These are phyloP conservation scores for Globisporangium okanoganense DNA, from an alignment of 352 stramenopile species.

Conservation along the genomic window DNA sequence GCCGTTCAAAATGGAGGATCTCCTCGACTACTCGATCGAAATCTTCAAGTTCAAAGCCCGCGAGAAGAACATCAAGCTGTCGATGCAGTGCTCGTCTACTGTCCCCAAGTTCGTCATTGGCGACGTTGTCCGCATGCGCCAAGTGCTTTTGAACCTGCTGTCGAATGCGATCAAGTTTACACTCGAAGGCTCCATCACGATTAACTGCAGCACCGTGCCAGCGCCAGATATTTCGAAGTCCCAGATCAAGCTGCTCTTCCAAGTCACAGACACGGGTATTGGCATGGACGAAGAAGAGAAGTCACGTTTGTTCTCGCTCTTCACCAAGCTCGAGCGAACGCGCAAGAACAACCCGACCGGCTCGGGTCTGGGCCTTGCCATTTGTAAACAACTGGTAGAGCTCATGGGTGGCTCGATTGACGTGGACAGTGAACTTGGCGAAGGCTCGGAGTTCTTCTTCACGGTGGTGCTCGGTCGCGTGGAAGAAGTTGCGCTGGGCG, in stretches of 20 bases:
- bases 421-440: conserved; percentile 59
- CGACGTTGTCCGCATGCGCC: conserved; percentile 58
- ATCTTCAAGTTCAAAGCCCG: conserved; percentile 81
- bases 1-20: conserved; percentile 68
- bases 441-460: conserved; percentile 70
- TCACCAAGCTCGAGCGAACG: conserved; percentile 63
- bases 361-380: conserved; percentile 59
- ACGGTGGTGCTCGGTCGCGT: conserved; percentile 48
- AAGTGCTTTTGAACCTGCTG: conserved; percentile 71
- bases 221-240: conserved; percentile 46
- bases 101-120: conserved; percentile 55
- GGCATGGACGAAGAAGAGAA: conserved; percentile 68
- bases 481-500: conserved; percentile 42
- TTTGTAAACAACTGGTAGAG: conserved; percentile 73
- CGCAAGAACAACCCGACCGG: conserved; percentile 68
- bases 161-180: conserved; percentile 84
- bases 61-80: conserved; percentile 82
- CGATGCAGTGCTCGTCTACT: conserved; percentile 44
- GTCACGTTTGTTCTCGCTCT: conserved; percentile 56
- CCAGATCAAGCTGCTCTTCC: conserved; percentile 61
- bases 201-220: conserved; percentile 56
- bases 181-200: conserved; percentile 60
- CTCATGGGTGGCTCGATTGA: conserved; percentile 71
- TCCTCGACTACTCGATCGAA: conserved; percentile 75
- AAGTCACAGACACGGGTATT: conserved; percentile 69